phyloP scores from a whole-genome alignment of 805 yeast genomes.

The Candida piceae region DNA sequence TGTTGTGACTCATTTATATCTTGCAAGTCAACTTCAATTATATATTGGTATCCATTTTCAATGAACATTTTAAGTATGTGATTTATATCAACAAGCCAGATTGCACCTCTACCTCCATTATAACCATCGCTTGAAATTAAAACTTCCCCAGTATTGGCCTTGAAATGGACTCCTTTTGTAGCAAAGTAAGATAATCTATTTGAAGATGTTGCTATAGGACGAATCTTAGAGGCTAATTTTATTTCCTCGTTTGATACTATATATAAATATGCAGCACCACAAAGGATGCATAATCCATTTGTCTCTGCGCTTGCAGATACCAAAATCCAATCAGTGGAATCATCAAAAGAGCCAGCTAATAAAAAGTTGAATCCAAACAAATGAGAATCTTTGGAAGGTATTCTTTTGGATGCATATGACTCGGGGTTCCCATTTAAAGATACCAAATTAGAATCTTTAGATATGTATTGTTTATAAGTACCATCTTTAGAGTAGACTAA shows the following conservation, averaged over 20 bases:
- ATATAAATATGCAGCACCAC: constrained; percentile 38
- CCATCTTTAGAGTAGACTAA: constrained; percentile 28
- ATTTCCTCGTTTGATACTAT: constrained; percentile 2
- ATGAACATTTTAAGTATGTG: constrained; percentile 3
- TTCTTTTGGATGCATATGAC: constrained; percentile 3
- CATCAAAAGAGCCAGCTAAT: constrained; percentile 15
- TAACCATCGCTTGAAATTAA: constrained; percentile 33
- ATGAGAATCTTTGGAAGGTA: constrained; percentile 19
- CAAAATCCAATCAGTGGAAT: constrained; percentile 23
- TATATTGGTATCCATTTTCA: background rate
- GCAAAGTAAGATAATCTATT: constrained; percentile 20
- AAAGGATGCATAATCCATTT: constrained; percentile 23
- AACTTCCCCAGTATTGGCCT: constrained; percentile 15
- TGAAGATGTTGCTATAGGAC: constrained; percentile 4
- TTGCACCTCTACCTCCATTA: constrained; percentile 37
- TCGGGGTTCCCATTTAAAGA: background rate
- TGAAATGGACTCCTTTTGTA: constrained; percentile 5
- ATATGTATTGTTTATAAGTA: background rate
- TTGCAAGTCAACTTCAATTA: constrained; percentile 2
- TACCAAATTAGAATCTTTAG: background rate
- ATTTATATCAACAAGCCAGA: constrained; percentile 36
- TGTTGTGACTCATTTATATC: constrained; percentile 1
- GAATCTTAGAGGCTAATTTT: constrained; percentile 11
- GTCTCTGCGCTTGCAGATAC: constrained; percentile 28
- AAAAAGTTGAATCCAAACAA: constrained; percentile 27